Evolutionary conservation across 371 early-diverging fungal species (phyloP).

Genomic region (Capniomyces stellatus): DNA sequence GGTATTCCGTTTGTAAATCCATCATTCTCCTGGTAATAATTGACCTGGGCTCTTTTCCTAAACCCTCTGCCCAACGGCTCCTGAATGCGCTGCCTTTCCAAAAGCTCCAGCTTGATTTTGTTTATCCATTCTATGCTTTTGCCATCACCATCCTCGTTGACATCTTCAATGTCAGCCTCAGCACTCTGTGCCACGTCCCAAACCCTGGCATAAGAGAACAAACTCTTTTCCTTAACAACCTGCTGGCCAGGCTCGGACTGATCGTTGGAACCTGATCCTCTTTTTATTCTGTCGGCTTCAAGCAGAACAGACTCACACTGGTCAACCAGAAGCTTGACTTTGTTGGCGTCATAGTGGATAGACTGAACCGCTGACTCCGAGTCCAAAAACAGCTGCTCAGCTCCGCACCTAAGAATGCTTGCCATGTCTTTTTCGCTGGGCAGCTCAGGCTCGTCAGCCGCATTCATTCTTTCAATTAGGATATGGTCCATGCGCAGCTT

Average conservation of each 20-base stretch:
- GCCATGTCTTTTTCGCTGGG: conserved; percentile 26
- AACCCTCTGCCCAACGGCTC: conserved; percentile 2
- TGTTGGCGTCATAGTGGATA: conserved; percentile 34
- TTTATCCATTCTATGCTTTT: background rate
- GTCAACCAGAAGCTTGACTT: conserved; percentile 46
- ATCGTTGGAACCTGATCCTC: background rate
- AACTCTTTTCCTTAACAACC: background rate
- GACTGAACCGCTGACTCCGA: conserved; percentile 27
- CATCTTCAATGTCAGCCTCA: background rate
- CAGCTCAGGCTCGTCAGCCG: conserved; percentile 25
- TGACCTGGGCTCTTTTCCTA: background rate
- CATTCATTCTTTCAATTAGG: conserved; percentile 61
- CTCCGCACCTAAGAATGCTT: conserved; percentile 60
- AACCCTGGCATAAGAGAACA: background rate
- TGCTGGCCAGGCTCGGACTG: background rate
- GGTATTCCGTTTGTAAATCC: background rate
- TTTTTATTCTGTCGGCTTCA: conserved; percentile 3
- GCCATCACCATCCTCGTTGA: background rate
- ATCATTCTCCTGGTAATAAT: background rate
- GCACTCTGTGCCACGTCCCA: background rate
- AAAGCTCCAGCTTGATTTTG: background rate
- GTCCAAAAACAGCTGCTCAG: conserved; percentile 55
- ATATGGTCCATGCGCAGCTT: conserved; percentile 76
- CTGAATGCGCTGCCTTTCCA: background rate
- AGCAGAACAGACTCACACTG: conserved; percentile 11